Conservation (phyloP, 345 rosid species). For the Acer campestre region DNA sequence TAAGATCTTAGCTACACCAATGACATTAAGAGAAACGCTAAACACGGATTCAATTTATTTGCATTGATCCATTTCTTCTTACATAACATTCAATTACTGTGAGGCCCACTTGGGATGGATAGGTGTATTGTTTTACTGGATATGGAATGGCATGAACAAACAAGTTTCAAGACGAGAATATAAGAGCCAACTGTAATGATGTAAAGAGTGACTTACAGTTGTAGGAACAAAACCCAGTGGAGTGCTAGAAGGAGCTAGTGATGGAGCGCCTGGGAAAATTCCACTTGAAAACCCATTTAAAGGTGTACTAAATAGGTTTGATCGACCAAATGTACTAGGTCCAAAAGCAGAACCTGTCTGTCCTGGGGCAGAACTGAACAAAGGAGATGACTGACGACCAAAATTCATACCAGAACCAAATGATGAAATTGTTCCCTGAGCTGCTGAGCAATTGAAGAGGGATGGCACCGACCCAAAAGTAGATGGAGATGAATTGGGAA, state of each 20-base stretch:
- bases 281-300: slow-evolving; percentile 45
- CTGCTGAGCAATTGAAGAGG: slow-evolving; percentile 45
- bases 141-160: not conserved
- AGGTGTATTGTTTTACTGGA: too few species aligned
- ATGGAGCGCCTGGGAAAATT: slow-evolving; percentile 52
- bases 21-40: not conserved
- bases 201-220: slow-evolving; percentile 44
- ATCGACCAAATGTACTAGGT: slow-evolving; percentile 53
- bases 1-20: not conserved
- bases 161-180: not conserved
- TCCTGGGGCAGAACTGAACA: slow-evolving; percentile 56
- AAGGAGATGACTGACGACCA: slow-evolving; percentile 56
- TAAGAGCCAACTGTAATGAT: not conserved
- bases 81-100: not conserved
- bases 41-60: not conserved
- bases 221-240: slow-evolving; percentile 50
- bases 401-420: slow-evolving; percentile 44
- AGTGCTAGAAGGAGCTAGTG: slow-evolving; percentile 45
- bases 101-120: slow-evolving; percentile 23
- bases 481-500: slow-evolving; percentile 45
- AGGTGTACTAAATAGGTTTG: slow-evolving; percentile 54
- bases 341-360: slow-evolving; percentile 72
- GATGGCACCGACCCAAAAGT: slow-evolving; percentile 65
- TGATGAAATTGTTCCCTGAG: slow-evolving; percentile 44
- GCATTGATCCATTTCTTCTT: not conserved